Evolutionary conservation across 129 eudicot species (phyloP), one percentile per base, ranked within the genome.

Genomic region (Arctium minus): DNA sequence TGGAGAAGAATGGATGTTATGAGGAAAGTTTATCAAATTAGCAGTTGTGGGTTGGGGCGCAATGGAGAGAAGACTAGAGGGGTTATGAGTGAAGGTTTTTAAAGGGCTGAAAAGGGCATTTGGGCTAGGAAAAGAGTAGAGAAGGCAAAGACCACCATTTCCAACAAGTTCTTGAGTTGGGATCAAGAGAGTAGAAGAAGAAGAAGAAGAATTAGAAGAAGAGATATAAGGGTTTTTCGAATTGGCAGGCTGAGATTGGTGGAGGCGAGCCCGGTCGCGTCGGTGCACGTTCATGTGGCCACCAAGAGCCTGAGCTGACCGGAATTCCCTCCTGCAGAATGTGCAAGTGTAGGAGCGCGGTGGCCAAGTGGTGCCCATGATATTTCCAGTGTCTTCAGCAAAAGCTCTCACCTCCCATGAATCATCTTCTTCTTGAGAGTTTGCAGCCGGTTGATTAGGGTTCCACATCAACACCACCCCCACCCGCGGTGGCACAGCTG

Each of bases 361-460:
- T 38, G 81, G 81, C 81, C 81, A 77, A 7, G 81, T 77, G 15
- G 81, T 77, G 40, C 81, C 81, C 81, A 77, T 77, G 15, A 56
- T n/a, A 5, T 77, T 62, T 39, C 81, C 73, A 30, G 81, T 77
- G 73, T 77, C 81, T 62, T 77, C 81, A 0, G 81, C 81, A 37
- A 77, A 77, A 31, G 81, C 81, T 62, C 73, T 67, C 29, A 77
- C 81, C 33, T 77, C 81, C 81, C 81, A 77, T 3, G 73, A 77
- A 64, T 77, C 81, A 60, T 77, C 81, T 22, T 77, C 72, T 29
- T 77, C 81, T 37, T 77, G 81, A 36, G 73, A 60, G 18, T 1
- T 71, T 8, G 73, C 36, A 8, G 33, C 35, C 18, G 73, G 50
- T 77, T 77, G 56, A 67, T 35, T 77, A 13, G 72, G 72, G 53